Base-by-base conservation (phyloP, 225 moss, liverwort and hornwort genomes). In the Polytrichum formosum region DNA sequence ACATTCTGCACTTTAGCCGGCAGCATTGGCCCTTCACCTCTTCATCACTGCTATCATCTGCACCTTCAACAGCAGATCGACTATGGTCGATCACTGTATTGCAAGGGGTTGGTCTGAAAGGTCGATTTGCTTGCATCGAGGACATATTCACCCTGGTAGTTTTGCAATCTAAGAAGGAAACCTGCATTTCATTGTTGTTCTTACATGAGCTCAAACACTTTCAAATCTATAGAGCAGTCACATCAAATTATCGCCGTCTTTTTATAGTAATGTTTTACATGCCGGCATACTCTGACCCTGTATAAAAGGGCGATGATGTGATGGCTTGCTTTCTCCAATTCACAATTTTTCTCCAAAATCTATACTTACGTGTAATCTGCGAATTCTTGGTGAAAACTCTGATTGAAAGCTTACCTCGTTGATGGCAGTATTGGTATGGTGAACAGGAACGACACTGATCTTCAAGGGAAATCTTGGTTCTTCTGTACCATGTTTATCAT, bases 31-130 rank as follows among this genome's bases (percentile, higher is more conserved):
- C 18, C 22, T 66, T 66, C 33, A 66, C 19, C 8, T 66, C 66
- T 33, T 66, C 66, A 66, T 66, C 66, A 25, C 66, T 66, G 33
- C 66, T 66, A 22, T 66, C 66, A 22, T 66, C 66, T 35, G n/a
- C 16, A 3, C 33, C 23, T 21, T 66, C 33, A n/a, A 53, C 46
- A 53, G 16, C 46, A 16, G 13, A 13, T 66, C 53, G 66, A 13
- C 10, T 31, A 19, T 16, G 10, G 20, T 66, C 66, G 20, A 25
- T 53, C 31, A 33, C 33, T 9, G 22, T 23, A 53, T n/a, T 66
- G 66, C 66, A 66, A 66, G 21, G 29, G 33, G 66, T 21, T 30
- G 46, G 7, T 66, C 33, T n/a, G 33, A 10, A 37, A 66, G 33
- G 46, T 22, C 46, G 30, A 66, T 21, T 66, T 9, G 46, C 5